A percentile compares a stretch with the other conserved stretches of the same genome.
Evolutionary conservation across 768 basidiomycete species (phyloP).

Genomic region (Suillus paluster): DNA sequence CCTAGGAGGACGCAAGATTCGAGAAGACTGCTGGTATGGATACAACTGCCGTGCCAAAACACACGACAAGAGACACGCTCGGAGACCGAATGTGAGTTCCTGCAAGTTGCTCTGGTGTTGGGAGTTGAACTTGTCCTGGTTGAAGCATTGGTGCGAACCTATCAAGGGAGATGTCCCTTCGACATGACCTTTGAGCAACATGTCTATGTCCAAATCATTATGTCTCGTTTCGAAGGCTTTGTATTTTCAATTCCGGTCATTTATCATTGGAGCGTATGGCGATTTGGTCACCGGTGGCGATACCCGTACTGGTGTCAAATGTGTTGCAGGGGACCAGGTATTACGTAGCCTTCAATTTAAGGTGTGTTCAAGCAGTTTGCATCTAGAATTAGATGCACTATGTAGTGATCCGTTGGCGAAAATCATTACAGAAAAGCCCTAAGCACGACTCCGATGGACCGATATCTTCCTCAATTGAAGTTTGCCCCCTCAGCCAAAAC

Average conservation of each 20-base stretch:
- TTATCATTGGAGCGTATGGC: neutral
- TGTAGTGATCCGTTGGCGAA: neutral
- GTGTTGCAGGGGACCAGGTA: no score
- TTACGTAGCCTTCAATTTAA: no score
- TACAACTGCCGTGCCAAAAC: conserved; percentile 34
- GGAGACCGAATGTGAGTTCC: conserved; percentile 29
- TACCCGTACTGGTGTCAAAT: neutral
- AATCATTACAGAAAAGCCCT: neutral
- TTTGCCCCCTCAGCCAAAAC: neutral
- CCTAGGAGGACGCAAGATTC: conserved; percentile 11
- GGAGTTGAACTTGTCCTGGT: neutral
- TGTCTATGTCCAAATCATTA: neutral
- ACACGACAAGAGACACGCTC: conserved; percentile 26
- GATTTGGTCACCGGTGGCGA: neutral
- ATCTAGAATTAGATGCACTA: neutral
- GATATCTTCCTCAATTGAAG: neutral
- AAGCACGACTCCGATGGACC: neutral
- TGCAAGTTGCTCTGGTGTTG: neutral
- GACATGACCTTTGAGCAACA: neutral
- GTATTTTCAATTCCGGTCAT: neutral
- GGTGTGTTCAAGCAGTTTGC: neutral
- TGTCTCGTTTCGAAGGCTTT: neutral
- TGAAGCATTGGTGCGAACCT: neutral
- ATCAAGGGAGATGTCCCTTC: neutral
- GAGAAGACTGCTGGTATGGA: conserved; percentile 37